Evolutionary conservation across 306 rosid species (phyloP).

Genomic region (Sphenostylis stenocarpa): DNA sequence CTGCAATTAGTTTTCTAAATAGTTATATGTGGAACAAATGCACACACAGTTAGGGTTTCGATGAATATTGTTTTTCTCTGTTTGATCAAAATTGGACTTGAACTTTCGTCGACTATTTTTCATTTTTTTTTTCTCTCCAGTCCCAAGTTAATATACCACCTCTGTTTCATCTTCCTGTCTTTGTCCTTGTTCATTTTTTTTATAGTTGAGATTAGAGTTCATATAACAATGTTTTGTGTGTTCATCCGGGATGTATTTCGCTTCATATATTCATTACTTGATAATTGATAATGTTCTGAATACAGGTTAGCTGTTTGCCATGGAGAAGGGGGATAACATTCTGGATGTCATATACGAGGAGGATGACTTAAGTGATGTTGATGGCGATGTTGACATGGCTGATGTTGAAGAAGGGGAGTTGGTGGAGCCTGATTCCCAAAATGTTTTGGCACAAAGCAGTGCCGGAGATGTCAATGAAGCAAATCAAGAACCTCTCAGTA

Average conservation of each 20-base stretch:
- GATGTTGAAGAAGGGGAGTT: slow-evolving; percentile 91
- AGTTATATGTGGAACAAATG: not conserved
- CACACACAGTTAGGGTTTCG: not conserved
- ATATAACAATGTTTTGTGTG: not conserved
- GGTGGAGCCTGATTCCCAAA: slow-evolving; percentile 39
- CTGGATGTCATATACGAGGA: slow-evolving; percentile 66
- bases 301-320: not conserved
- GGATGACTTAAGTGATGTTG: not conserved
- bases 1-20: not conserved
- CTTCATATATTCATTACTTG: not conserved
- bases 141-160: not conserved
- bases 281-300: not conserved
- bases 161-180: not conserved
- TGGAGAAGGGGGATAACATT: slow-evolving; percentile 70
- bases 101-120: not conserved
- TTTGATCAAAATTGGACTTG: not conserved
- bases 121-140: not conserved
- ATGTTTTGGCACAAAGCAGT: slow-evolving; percentile 34
- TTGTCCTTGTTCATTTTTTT: not conserved
- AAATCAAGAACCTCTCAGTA: slow-evolving; percentile 31
- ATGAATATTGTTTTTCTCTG: not conserved
- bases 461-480: slow-evolving; percentile 22
- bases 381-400: slow-evolving; percentile 76
- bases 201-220: not conserved
- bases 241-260: not conserved